Evolutionary conservation across 2,329 filamentous ascomycete genomes (phyloP), one percentile per base, ranked within the genome.

Genomic region (Cladosporium phlei): DNA sequence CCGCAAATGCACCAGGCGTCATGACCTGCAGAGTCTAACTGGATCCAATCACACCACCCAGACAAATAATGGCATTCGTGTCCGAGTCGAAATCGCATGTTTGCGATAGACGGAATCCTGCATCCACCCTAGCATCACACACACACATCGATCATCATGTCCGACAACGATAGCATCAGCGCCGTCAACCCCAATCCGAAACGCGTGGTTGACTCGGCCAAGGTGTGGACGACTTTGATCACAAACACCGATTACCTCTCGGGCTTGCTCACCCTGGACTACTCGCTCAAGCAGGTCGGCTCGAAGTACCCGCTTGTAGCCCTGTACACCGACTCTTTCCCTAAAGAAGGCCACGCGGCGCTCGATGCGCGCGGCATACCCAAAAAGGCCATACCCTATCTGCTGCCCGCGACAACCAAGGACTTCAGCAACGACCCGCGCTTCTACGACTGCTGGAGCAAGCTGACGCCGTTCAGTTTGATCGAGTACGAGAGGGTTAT

Each of bases 381-480:
- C 21, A 78, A 78, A 49, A 80, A 85, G 66, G 78, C 74, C 57
- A 82, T 94, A 57, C 78, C 82, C 38, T 86, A 86, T 66, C 76
- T 95, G 29, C 72, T 86, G 9, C 87, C 88, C 2, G 76, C 76
- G 2, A 67, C 74, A 25, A 64, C 71, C 40, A 82, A 81, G 51
- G 82, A 86, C 68, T 94, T 82, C 71, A 77, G 73, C 59, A 78
- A 85, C 51, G 88, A 95, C 66, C 82, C 84, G 39, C 83, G 89
- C 56, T 95, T 95, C 75, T 84, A 88, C 68, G 87, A 94, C 67
- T 89, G 85, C 74, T 95, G 88, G 88, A 86, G 78, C 66, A 95
- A 95, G 69, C 78, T 95, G 21, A 79, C 83, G 12, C 81, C 85
- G 5, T 95, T 94, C 65, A 82, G 79, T 17, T 73, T 95, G 24